phyloP scores from a whole-genome alignment of 345 rosid species.

The Eucalyptus pumila region DNA sequence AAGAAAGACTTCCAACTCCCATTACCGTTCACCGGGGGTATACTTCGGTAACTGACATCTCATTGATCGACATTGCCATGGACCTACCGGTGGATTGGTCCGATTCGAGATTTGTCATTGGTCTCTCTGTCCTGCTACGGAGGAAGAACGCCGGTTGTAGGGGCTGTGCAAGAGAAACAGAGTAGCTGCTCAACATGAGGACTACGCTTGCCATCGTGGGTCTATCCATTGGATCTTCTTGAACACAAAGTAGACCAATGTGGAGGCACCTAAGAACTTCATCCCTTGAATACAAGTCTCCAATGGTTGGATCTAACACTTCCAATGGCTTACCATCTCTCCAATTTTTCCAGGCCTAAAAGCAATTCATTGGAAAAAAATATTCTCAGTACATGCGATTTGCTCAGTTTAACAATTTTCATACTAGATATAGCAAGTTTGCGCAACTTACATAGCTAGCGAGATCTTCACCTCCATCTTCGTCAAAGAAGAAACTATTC shows the following conservation, averaged over 20 bases:
- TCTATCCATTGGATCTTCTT: slow-evolving; percentile 2
- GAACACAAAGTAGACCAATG: slow-evolving; percentile 12
- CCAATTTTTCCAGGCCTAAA: slow-evolving; percentile 19
- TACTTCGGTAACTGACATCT: neutral
- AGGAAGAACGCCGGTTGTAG: neutral
- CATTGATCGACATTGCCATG: neutral
- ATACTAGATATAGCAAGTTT: neutral
- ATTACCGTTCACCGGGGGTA: neutral
- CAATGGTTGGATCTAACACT: slow-evolving; percentile 1
- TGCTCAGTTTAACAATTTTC: neutral
- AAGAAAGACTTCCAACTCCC: neutral
- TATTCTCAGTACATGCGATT: neutral
- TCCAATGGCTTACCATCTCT: neutral
- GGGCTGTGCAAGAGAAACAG: neutral
- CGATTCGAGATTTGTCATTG: rapidly evolving
- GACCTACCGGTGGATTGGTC: neutral
- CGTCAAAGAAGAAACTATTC: slow-evolving; percentile 2
- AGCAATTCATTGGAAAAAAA: neutral
- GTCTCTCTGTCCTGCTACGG: neutral
- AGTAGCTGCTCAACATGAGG: neutral
- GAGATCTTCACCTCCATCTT: neutral
- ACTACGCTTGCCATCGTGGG: neutral
- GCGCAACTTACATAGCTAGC: neutral
- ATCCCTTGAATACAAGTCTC: neutral
- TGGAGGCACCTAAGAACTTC: slow-evolving; percentile 16